These are phyloP conservation scores for Pontederia crassipes DNA, from an alignment of 176 grass and related monocot species.

Conservation along the genomic window DNA sequence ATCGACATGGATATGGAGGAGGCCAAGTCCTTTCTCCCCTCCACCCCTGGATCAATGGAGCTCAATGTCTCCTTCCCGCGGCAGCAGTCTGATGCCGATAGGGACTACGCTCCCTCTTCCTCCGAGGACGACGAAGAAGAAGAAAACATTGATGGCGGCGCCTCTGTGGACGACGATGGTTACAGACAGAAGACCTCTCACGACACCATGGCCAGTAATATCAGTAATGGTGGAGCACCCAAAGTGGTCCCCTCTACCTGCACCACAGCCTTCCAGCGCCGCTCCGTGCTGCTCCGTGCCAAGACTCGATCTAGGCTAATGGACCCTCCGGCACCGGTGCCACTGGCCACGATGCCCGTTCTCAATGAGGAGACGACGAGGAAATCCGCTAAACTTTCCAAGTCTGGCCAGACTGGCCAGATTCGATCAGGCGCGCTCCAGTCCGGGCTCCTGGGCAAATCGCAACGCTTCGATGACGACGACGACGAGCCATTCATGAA, in stretches of 20 bases:
- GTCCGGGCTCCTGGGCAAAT: conserved; percentile 26
- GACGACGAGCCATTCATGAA: conserved; percentile 76
- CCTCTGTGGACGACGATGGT: neutral
- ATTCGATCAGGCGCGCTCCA: conserved; percentile 3
- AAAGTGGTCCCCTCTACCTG: conserved; percentile 74
- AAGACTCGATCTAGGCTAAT: conserved; percentile 68
- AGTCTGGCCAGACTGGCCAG: neutral
- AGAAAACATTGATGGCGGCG: neutral
- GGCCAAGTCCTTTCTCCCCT: conserved; percentile 23
- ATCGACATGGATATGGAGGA: conserved; percentile 69
- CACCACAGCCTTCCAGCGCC: conserved; percentile 22
- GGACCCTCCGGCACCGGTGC: conserved; percentile 43
- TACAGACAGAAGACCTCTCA: no score
- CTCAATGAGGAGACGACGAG: conserved; percentile 16
- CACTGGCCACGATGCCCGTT: neutral
- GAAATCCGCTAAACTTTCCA: no score
- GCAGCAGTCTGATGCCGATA: conserved; percentile 2
- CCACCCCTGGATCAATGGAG: conserved; percentile 25
- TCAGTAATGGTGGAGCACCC: neutral
- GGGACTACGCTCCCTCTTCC: conserved; percentile 34
- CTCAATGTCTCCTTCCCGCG: neutral
- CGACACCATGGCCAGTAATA: no score
- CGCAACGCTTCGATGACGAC: conserved; percentile 44
- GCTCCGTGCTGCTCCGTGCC: conserved; percentile 29
- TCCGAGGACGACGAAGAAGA: conserved; percentile 4